These are phyloP conservation scores for Termitomyces sp. DNA, from an alignment of 768 basidiomycete genomes.

Conservation along the genomic window DNA sequence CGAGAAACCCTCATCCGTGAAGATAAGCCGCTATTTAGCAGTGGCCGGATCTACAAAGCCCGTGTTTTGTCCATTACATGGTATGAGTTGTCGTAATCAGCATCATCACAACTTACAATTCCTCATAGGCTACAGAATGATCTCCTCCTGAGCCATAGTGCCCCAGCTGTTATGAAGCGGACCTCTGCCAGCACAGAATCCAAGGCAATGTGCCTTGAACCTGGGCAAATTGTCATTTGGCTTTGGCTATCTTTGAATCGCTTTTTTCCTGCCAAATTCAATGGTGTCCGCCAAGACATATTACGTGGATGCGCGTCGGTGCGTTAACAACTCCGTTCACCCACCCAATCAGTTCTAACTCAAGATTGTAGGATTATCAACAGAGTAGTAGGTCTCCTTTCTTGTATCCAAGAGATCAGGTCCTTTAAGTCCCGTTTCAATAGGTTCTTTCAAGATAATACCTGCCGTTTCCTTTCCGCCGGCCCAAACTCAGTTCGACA, in stretches of 20 bases:
- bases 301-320: conserved; percentile 61
- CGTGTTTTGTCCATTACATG: conserved; percentile 60
- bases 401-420: neutral
- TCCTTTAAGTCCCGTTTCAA: neutral
- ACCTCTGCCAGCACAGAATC: conserved; percentile 17
- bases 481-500: conserved; percentile 24
- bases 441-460: conserved; percentile 64
- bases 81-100: conserved; percentile 23
- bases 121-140: conserved; percentile 49
- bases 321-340: conserved; percentile 16
- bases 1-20: conserved; percentile 42
- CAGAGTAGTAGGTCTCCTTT: conserved; percentile 53
- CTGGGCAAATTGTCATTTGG: conserved; percentile 57
- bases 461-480: conserved; percentile 42
- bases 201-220: conserved; percentile 25
- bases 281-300: conserved; percentile 23
- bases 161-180: conserved; percentile 41
- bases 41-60: conserved; percentile 57
- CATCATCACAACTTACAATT: neutral
- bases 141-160: conserved; percentile 47
- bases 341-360: conserved; percentile 8
- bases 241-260: conserved; percentile 62
- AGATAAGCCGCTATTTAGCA: conserved; percentile 76
- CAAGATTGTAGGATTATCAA: conserved; percentile 54
- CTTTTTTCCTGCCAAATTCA: conserved; percentile 50